Evolutionary conservation across 2,329 filamentous ascomycete species (phyloP).

Genomic region (Hymenoscyphus fraxineus): DNA sequence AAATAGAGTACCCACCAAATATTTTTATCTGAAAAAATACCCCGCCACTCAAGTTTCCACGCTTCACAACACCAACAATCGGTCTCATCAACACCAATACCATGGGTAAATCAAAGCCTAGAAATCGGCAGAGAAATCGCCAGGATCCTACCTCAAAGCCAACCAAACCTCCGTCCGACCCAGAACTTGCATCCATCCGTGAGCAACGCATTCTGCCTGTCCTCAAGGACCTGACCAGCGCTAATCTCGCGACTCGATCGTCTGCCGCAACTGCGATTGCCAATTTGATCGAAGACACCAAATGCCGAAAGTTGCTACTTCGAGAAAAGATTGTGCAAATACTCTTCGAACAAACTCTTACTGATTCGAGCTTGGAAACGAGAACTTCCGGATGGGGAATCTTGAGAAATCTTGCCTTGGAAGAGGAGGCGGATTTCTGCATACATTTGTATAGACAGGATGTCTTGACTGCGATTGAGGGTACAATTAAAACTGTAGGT

Average conservation of each 20-base stretch:
- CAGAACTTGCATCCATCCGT: conserved; percentile 59
- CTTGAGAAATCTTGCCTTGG: conserved; percentile 55
- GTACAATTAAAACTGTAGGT: conserved; percentile 51
- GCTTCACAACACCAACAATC: background rate
- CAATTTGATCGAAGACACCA: conserved; percentile 58
- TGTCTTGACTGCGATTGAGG: conserved; percentile 56
- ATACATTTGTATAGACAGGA: conserved; percentile 61
- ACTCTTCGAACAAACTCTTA: conserved; percentile 60
- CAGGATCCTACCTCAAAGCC: conserved; percentile 54
- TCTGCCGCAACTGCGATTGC: conserved; percentile 56
- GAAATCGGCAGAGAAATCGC: conserved; percentile 49
- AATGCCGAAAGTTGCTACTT: conserved; percentile 61
- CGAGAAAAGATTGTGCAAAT: conserved; percentile 63
- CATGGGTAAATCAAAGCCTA: conserved; percentile 58
- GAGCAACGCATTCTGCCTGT: conserved; percentile 62
- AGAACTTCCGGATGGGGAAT: conserved; percentile 66
- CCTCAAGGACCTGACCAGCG: conserved; percentile 55
- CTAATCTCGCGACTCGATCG: conserved; percentile 56
- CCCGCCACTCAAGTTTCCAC: background rate
- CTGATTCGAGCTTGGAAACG: conserved; percentile 59
- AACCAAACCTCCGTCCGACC: conserved; percentile 59
- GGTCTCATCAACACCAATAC: background rate
- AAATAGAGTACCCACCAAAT: background rate
- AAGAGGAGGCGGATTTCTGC: conserved; percentile 65
- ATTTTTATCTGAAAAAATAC: conserved; percentile 4